These are phyloP conservation scores for Dactylellina haptotyla DNA, from an alignment of 2,329 filamentous ascomycete genomes.

Conservation along the genomic window DNA sequence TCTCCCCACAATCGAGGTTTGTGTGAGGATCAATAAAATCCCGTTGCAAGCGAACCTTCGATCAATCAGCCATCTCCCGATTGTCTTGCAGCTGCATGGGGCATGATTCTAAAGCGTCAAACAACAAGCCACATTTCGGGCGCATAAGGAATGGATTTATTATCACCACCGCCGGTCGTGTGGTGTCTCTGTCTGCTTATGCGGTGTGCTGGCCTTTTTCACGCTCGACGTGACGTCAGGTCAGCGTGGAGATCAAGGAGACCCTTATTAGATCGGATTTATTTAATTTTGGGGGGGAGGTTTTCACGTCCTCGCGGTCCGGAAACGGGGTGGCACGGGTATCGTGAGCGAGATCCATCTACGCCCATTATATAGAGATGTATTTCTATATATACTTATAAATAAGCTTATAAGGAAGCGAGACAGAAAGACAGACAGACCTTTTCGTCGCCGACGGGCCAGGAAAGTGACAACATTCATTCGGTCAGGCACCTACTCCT, in stretches of 20 bases:
- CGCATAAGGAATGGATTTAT: slow-evolving; percentile 27
- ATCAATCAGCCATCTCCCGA: slow-evolving; percentile 43
- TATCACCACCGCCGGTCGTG: neutral
- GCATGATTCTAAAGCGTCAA: slow-evolving; percentile 22
- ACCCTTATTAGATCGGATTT: neutral
- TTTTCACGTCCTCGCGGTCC: neutral
- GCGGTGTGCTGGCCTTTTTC: too few relatives aligned
- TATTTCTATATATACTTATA: too few relatives aligned
- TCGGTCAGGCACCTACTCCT: slow-evolving; percentile 6
- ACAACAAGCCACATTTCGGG: slow-evolving; percentile 48
- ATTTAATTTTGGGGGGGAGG: neutral
- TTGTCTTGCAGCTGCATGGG: slow-evolving; percentile 21
- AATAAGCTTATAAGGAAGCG: too few relatives aligned
- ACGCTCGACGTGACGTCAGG: slow-evolving; percentile 35
- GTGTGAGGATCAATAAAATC: slow-evolving; percentile 37
- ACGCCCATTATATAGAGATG: too few relatives aligned
- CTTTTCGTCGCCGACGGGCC: too few relatives aligned
- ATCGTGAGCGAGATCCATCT: too few relatives aligned
- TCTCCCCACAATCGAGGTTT: slow-evolving; percentile 45
- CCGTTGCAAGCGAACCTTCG: slow-evolving; percentile 42
- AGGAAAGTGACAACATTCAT: too few relatives aligned
- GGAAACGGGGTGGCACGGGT: slow-evolving; percentile 2
- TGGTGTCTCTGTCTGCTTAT: neutral
- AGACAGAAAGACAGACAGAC: too few relatives aligned
- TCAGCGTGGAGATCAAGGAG: neutral